These are phyloP conservation scores for Pythium angustatum DNA, from an alignment of 352 stramenopile species.

Conservation along the genomic window DNA sequence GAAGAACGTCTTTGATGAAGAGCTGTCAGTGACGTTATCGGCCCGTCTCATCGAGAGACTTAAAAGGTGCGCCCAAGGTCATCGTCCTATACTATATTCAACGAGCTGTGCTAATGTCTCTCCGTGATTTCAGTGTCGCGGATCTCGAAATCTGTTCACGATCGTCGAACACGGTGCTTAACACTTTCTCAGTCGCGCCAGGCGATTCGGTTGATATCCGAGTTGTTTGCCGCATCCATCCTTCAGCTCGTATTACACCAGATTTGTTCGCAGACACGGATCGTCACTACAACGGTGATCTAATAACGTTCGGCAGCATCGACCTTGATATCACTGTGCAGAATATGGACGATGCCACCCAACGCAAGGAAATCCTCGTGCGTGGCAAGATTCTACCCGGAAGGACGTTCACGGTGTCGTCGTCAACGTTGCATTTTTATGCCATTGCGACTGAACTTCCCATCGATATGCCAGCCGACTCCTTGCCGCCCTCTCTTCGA, in stretches of 20 bases:
- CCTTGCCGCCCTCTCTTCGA: constrained; percentile 44
- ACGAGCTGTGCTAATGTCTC: neutral
- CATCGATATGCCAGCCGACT: constrained; percentile 44
- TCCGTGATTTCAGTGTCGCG: constrained; percentile 43
- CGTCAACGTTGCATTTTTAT: constrained; percentile 81
- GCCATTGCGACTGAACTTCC: constrained; percentile 60
- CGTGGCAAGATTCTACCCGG: constrained; percentile 78
- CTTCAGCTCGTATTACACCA: constrained; percentile 58
- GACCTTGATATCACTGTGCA: constrained; percentile 69
- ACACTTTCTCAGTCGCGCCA: constrained; percentile 58
- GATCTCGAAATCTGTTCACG: constrained; percentile 78
- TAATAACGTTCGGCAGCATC: constrained; percentile 64
- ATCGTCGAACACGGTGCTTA: constrained; percentile 81
- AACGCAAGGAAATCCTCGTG: constrained; percentile 67
- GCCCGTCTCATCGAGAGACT: constrained; percentile 33
- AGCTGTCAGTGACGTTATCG: constrained; percentile 66
- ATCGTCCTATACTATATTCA: neutral
- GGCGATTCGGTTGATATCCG: constrained; percentile 84
- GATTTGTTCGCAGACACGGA: constrained; percentile 39
- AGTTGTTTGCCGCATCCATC: constrained; percentile 73
- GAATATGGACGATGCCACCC: constrained; percentile 60
- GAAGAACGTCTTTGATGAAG: constrained; percentile 87
- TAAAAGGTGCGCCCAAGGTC: no score
- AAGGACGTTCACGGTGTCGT: constrained; percentile 80
- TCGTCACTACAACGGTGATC: constrained; percentile 41